Base-by-base conservation (phyloP, 495 filamentous ascomycete species). In the Penicillium riverlandense region DNA sequence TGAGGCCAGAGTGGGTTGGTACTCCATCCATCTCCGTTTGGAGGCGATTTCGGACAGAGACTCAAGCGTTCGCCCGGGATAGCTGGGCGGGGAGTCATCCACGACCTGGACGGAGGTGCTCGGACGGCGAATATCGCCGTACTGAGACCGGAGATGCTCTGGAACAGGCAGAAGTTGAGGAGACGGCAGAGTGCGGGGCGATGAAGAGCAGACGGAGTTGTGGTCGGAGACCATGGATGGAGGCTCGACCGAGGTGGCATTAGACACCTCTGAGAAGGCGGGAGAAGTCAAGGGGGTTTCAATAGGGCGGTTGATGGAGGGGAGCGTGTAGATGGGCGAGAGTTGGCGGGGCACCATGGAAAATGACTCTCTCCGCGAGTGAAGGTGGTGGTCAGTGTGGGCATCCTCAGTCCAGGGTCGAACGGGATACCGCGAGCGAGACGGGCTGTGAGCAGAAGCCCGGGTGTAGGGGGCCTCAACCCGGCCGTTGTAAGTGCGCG, bases 141-240 rank as follows among this genome's bases (percentile, higher is more conserved):
- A 70, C 27, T 57, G 60, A 10, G 55, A 44, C 27, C 63, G 62
- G 38, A 55, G 12, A 35, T 67, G 65, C 30, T 63, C 54, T 0
- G 62, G 63, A n/a, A 69, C 44, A 7, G 69, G 67, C 11, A 70
- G 52, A 8, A 69, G 52, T 38, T 70, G 69, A 11, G 70, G 70
- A 4, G 70, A 74, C 6, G 64, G 55, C 27, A 68, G 32, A 27
- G 65, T 72, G 43, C 64, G 57, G 11, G 79, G 74, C 11, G 75
- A 78, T 14, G 74, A 65, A 14, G 80, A 81, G 51, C 74, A 78
- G n/a, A 75, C 68, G 1, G 81, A 86, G 52, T 80, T 76, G 45
- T 72, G 75, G 55, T 88, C 84, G 2, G 85, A 88, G 27, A 86
- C 69, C 50, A 88, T 74, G 4, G 83, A 87, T 22, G 84, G 84